Evolutionary conservation across 2,329 filamentous ascomycete genomes (phyloP), one percentile per base, ranked within the genome.

Genomic region (Blumeriella jaapii): DNA sequence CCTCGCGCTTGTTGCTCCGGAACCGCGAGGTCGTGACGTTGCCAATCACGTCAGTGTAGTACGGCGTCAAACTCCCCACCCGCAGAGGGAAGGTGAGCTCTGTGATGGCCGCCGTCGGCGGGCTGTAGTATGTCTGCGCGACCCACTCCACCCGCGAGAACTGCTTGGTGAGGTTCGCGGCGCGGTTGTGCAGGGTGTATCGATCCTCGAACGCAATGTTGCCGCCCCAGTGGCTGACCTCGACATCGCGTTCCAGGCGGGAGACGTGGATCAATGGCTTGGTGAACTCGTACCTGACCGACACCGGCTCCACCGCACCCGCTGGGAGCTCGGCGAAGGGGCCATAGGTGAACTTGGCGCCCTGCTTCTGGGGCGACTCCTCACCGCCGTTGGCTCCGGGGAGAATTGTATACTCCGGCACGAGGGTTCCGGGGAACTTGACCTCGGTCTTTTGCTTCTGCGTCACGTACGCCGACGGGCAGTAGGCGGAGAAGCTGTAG

Each of bases 211-310:
- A 85, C 2, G 91, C 91, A 35, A 96, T 62, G 57, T 98, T 98
- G 44, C 91, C 91, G 48, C 91, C 91, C 91, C 91, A 98, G 61
- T 96, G 91, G 56, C 84, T 93, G 51, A 98, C 80, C 59, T 98
- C 91, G 44, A 98, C 65, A 53, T 96, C 87, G 41, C 91, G 79
- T 61, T 96, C 84, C 40, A 98, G 67, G 11, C 74, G 66, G 20
- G 76, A 75, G 32, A 85, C 74, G 54, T 91, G 83, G 27, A 78
- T 80, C 38, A 98, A 67, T 9, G 91, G 89, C 62, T 89, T 93
- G 46, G 83, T 95, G 63, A 91, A 95, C 60, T 98, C 87, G 61
- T 93, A 96, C 42, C 91, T 82, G 34, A 95, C 78, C 47, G 69
- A 74, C 40, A 85, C 76, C 12, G 78, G 76, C 52, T 83, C 72